These are phyloP conservation scores for Phytopythium mirpurense DNA, from an alignment of 352 stramenopile genomes.

Conservation along the genomic window DNA sequence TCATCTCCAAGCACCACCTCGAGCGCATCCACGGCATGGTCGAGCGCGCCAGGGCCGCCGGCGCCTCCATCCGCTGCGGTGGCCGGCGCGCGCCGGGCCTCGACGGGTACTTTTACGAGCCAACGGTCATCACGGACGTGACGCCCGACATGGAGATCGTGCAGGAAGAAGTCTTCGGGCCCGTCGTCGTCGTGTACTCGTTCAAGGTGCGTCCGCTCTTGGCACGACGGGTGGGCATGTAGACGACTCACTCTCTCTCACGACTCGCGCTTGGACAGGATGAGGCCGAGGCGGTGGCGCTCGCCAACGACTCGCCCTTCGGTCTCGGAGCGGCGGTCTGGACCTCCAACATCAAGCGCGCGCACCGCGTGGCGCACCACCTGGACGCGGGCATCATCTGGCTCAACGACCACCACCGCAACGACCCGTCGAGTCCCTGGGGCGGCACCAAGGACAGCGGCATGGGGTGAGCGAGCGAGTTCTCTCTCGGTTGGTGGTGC, in stretches of 20 bases:
- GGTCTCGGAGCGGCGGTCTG: conserved; percentile 84
- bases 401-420: conserved; percentile 82
- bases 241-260: no score
- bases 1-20: conserved; percentile 55
- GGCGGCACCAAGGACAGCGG: conserved; percentile 68
- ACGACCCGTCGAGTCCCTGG: conserved; percentile 57
- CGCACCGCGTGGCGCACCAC: conserved; percentile 73
- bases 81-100: conserved; percentile 48
- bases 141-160: conserved; percentile 71
- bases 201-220: conserved; percentile 21
- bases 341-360: conserved; percentile 70
- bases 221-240: no score
- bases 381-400: conserved; percentile 89
- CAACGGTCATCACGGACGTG: conserved; percentile 86
- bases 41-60: conserved; percentile 66
- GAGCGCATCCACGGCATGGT: conserved; percentile 71
- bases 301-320: conserved; percentile 80
- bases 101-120: conserved; percentile 88
- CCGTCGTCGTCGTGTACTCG: conserved; percentile 51
- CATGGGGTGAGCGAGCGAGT: conserved; percentile 28
- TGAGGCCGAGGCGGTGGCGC: conserved; percentile 64
- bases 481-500: not conserved
- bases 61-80: conserved; percentile 69
- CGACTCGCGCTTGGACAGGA: conserved; percentile 21
- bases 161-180: conserved; percentile 86